Base-by-base conservation (phyloP, 805 yeast genomes). In the Brettanomyces naardenensis region DNA sequence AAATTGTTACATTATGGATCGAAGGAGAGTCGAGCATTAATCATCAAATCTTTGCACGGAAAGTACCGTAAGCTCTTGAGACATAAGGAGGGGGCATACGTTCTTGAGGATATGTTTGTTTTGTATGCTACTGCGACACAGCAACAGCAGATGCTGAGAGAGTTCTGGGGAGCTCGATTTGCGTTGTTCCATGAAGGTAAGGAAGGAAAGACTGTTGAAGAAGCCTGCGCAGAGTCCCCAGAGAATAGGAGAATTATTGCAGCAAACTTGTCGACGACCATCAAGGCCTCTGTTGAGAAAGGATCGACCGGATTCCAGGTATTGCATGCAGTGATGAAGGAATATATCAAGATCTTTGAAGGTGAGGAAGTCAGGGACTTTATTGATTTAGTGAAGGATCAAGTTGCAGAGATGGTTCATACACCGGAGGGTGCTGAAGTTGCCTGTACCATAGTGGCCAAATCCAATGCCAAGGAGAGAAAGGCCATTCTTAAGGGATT, bases 1-100 rank as follows among this genome's bases (percentile, higher is more conserved):
- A 90, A 90, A 64, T 68, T 90, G 49, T 68, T 90, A 52, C 96
- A 89, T 62, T 90, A 90, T 61, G 98, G 98, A 5, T 74, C 90
- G 5, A 86, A 80, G 54, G 79, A 80, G 22, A 77, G 89, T 1
- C 73, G 95, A 52, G 81, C 77, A 38, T 49, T 75, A 27, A 81
- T 90, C 40, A 70, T 89, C 40, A 72, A 80, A 53, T 96, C 88
- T 64, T 70, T 90, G 47, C 95, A 88, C 54, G 98, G 98, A 35
- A 80, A 80, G 51, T 74, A 86, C 53, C 73, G 96, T 59, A 90
- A 87, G 62, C 68, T 90, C 41, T 87, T 90, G 92, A 79, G 95
- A 68, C 97, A 90, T 64, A 81, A 84, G 65, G 97, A 90, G 69
- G 98, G 97, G 63, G 97, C 97, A 11, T 88, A 90, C 53, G 97